Base-by-base conservation (phyloP, 2,329 filamentous ascomycete genomes). In the Calonectria crousiana region DNA sequence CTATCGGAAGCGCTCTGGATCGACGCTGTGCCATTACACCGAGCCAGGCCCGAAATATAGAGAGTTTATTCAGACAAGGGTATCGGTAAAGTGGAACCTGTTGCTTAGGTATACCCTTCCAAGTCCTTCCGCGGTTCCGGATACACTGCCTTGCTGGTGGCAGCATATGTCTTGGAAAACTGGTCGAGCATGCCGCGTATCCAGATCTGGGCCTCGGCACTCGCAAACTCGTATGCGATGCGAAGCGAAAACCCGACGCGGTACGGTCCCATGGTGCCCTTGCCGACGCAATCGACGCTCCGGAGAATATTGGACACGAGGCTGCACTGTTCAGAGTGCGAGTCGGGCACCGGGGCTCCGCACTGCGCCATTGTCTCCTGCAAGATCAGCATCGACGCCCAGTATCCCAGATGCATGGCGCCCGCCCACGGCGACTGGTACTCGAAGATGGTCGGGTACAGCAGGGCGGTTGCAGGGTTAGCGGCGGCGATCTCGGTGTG, bases 331-430 rank as follows among this genome's bases (percentile, higher is more conserved):
- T 62, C 76, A 34, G 78, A 76, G 10, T 76, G 78, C 47, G 81
- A 82, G 34, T 80, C 69, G 8, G 62, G 53, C n/a, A 77, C 76
- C 9, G 78, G 78, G 36, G 79, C 76, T 18, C 77, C 78, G 70
- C 84, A 86, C 67, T 83, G 80, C 26, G 81, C 80, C 64, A 87
- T 60, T 9, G 79, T 80, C 73, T 85, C 84, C 68, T 87, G 83
- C 41, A 87, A 75, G 65, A 87, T 83, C n/a, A 86, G 78, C 78
- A 85, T 78, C 47, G 82, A 84, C 9, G 85, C 83, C 84, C 85
- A 85, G 73, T 84, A 85, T 26, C 79, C 81, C 74, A 86, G 78
- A 53, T 82, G 80, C 67, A 87, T 75, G 36, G 83, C 77, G 2
- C 84, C 85, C 14, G 81, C 78, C 83, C 84, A 86, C 3, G 78